Percentiles rank a stretch among this genome's conserved stretches.
phyloP scores from a whole-genome alignment of 805 yeast genomes.

The Debaryomyces hansenii region DNA sequence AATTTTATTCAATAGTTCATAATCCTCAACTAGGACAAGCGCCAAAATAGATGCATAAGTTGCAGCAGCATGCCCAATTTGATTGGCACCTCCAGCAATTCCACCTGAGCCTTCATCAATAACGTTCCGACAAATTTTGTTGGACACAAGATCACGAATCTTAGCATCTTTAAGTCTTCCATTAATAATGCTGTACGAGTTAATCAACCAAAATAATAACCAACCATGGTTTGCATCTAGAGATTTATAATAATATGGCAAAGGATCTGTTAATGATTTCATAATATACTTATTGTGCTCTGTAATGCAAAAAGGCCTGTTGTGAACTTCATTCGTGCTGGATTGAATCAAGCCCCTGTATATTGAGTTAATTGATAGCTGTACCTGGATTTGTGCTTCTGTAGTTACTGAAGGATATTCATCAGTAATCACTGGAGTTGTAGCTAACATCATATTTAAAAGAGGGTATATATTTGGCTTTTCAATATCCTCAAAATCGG shows the following conservation, averaged over 20 bases:
- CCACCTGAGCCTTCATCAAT: slow-evolving; percentile 48
- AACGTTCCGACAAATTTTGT: slow-evolving; percentile 26
- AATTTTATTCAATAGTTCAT: slow-evolving; percentile 23
- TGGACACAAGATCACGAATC: slow-evolving; percentile 18
- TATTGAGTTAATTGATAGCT: slow-evolving; percentile 24
- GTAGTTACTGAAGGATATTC: slow-evolving; percentile 36
- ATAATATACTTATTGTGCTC: slow-evolving; percentile 47
- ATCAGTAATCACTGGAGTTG: slow-evolving; percentile 18
- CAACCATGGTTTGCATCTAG: slow-evolving; percentile 92
- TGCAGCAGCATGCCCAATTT: slow-evolving; percentile 80
- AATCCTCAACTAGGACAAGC: slow-evolving; percentile 52
- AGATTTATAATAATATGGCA: slow-evolving; percentile 52
- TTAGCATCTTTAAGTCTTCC: slow-evolving; percentile 16
- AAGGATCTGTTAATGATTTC: slow-evolving; percentile 36
- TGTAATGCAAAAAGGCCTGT: slow-evolving; percentile 17
- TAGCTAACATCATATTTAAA: slow-evolving; percentile 11
- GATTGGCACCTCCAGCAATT: slow-evolving; percentile 83
- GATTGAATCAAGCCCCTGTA: slow-evolving; percentile 22
- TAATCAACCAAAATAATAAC: slow-evolving; percentile 83
- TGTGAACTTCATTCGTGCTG: slow-evolving; percentile 7
- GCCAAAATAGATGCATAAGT: slow-evolving; percentile 76
- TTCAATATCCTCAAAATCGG: slow-evolving; percentile 21
- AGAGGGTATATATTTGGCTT: slow-evolving; percentile 6
- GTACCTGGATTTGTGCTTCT: slow-evolving; percentile 34
- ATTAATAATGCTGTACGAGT: slow-evolving; percentile 32